A percentile compares a stretch with the other conserved stretches of the same genome.
Conservation (phyloP, 2,329 filamentous ascomycete genomes). For the Talaromyces funiculosus region DNA sequence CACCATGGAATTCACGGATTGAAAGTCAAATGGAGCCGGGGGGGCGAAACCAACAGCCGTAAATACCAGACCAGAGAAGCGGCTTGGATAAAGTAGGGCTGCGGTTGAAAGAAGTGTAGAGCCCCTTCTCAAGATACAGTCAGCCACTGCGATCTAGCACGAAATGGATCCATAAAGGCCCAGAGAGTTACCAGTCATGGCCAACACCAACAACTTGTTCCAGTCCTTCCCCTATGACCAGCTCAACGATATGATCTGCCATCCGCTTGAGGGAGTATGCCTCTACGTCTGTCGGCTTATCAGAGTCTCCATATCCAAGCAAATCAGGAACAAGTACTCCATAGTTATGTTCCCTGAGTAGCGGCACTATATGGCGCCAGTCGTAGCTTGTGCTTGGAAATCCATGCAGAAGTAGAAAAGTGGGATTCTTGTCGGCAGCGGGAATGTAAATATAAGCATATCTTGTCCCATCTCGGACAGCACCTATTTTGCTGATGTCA, state of each 20-base stretch:
- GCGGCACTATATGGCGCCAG: slow-evolving; percentile 37
- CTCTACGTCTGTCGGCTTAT: slow-evolving; percentile 24
- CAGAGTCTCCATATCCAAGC: slow-evolving; percentile 35
- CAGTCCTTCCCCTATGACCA: slow-evolving; percentile 26
- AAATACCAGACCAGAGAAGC: slow-evolving; percentile 9
- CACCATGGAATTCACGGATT: neutral
- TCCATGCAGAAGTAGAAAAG: slow-evolving; percentile 46
- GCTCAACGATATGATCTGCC: slow-evolving; percentile 28
- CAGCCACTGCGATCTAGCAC: neutral
- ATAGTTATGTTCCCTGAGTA: slow-evolving; percentile 34
- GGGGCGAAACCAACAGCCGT: slow-evolving; percentile 2
- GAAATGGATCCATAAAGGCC: neutral
- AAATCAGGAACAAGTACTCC: slow-evolving; percentile 43
- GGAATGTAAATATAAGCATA: slow-evolving; percentile 29
- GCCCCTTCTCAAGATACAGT: neutral
- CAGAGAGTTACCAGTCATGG: slow-evolving; percentile 18
- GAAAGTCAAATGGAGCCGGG: neutral
- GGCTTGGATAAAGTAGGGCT: neutral
- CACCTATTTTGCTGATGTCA: neutral
- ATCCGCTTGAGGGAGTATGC: slow-evolving; percentile 29
- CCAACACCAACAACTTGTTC: slow-evolving; percentile 20
- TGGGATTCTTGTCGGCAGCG: slow-evolving; percentile 19
- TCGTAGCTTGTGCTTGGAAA: slow-evolving; percentile 45
- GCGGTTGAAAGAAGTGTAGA: slow-evolving; percentile 5
- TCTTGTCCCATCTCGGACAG: slow-evolving; percentile 10